Evolutionary conservation across 345 rosid genomes (phyloP).

Genomic region (Moricandia arvensis): DNA sequence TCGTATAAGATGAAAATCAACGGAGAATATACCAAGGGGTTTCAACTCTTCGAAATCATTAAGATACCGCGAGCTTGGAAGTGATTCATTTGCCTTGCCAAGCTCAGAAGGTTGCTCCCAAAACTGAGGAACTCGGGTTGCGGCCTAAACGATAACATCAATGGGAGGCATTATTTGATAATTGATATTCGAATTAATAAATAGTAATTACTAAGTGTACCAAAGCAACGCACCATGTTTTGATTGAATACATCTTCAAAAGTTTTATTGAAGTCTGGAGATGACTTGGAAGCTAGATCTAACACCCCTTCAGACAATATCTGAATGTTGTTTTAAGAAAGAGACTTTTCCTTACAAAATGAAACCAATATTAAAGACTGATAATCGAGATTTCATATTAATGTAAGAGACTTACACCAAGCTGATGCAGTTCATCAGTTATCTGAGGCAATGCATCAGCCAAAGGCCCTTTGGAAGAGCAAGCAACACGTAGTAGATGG

Average conservation of each 20-base stretch:
- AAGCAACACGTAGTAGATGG: slow-evolving; percentile 84
- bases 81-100: slow-evolving; percentile 48
- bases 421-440: slow-evolving; percentile 64
- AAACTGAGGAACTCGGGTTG: slow-evolving; percentile 77
- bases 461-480: slow-evolving; percentile 69
- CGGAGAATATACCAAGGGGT: slow-evolving; percentile 63
- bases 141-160: slow-evolving; percentile 40
- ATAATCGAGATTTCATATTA: neutral
- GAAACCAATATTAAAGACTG: neutral
- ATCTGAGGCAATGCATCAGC: slow-evolving; percentile 70
- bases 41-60: slow-evolving; percentile 94
- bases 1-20: too few species aligned
- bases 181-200: neutral
- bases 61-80: slow-evolving; percentile 84
- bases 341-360: neutral
- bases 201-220: slow-evolving; percentile 7
- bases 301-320: slow-evolving; percentile 61
- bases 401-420: slow-evolving; percentile 60
- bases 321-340: slow-evolving; percentile 43
- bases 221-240: slow-evolving; percentile 50
- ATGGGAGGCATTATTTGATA: slow-evolving; percentile 17
- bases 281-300: slow-evolving; percentile 72
- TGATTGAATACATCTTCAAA: slow-evolving; percentile 71
- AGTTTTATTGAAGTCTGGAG: slow-evolving; percentile 59
- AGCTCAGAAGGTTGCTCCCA: slow-evolving; percentile 71